Evolutionary conservation across 1,284 basidiomycete genomes (phyloP), one percentile per base, ranked within the genome.

Genomic region (Ceratobasidium theobromae): DNA sequence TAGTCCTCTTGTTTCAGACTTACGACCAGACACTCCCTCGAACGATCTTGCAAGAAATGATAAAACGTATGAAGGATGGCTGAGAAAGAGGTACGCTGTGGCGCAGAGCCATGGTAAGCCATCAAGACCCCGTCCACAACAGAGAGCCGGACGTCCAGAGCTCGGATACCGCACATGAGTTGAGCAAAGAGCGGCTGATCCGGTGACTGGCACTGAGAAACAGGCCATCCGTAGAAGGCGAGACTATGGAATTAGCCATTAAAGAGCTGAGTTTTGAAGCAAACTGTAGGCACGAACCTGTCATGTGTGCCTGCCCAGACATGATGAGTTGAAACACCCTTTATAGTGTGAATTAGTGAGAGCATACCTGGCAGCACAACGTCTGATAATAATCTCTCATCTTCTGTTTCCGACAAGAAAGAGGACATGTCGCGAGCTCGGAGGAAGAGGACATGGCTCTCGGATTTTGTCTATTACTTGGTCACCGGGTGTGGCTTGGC

Each of bases 1-100:
- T 78, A 82, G 72, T 89, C 86, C 74, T 95, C 93, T 74, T 95
- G 89, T 75, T 95, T 95, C 74, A 96, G 83, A 11, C 86, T 93
- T 77, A 94, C 84, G 38, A 95, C 81, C 41, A 95, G 38, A 27
- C 67, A 68, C 0, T 86, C 83, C 2, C 72, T 69, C 0, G 87
- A 80, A 0, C 80, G 78, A 6, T 80, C 80, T 40, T 30, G 54
- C 40, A 95, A 82, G 76, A 92, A 96, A 1, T 74, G 70, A 70
- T 87, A 79, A 9, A 94, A 72, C 21, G 79, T 79, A 2, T 78
- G 71, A 12, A 95, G 79, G 57, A 90, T 84, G 14, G 80, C 78
- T 65, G 83, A 77, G 74, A 93, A 93, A 0, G 86, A 78, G 0
- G 85, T 82, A 62, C 81, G 79, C 73, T 95, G 83, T 0, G 90